Evolutionary conservation across 352 stramenopile species (phyloP).

Genomic region (Globisporangium perplexum): DNA sequence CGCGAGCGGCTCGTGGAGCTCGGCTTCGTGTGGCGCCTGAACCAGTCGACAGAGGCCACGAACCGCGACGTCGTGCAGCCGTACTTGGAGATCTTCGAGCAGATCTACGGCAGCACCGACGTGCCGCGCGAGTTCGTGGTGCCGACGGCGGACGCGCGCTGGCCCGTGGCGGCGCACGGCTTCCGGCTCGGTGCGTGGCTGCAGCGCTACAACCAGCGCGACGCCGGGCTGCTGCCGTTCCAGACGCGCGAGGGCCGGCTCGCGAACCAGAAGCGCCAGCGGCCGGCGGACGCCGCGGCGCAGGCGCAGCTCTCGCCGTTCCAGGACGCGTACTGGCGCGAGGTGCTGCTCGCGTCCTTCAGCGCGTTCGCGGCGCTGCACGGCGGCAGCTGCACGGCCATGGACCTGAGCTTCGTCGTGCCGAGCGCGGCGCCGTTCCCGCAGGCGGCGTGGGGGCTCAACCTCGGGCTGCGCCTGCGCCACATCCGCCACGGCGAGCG

Average conservation of each 20-base stretch:
- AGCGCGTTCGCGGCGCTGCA: slow-evolving; percentile 40
- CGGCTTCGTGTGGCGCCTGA: slow-evolving; percentile 90
- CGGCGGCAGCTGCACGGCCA: slow-evolving; percentile 37
- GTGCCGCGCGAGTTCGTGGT: slow-evolving; percentile 66
- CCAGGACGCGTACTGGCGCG: slow-evolving; percentile 66
- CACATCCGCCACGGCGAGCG: slow-evolving; percentile 63
- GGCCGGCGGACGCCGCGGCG: slow-evolving; percentile 5
- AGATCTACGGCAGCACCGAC: slow-evolving; percentile 63
- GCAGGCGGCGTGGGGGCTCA: slow-evolving; percentile 54
- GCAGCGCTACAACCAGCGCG: slow-evolving; percentile 49
- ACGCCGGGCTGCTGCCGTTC: slow-evolving; percentile 30
- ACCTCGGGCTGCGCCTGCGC: slow-evolving; percentile 59
- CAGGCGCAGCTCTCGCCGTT: slow-evolving; percentile 25
- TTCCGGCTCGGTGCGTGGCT: slow-evolving; percentile 87
- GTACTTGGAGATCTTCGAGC: slow-evolving; percentile 72
- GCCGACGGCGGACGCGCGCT: slow-evolving; percentile 65
- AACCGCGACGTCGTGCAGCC: slow-evolving; percentile 53
- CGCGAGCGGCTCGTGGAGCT: slow-evolving; percentile 78
- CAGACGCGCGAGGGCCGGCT: slow-evolving; percentile 26
- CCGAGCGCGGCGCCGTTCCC: slow-evolving; percentile 50
- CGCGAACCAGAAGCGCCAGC: slow-evolving; percentile 13
- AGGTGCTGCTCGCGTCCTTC: slow-evolving; percentile 64
- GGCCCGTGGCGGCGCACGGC: slow-evolving; percentile 77
- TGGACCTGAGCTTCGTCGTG: slow-evolving; percentile 56
- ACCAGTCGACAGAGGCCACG: slow-evolving; percentile 37